A percentile compares a stretch with the other conserved stretches of the same genome.
phyloP scores from a whole-genome alignment of 106 monocot species.

The Hemerocallis citrina region DNA sequence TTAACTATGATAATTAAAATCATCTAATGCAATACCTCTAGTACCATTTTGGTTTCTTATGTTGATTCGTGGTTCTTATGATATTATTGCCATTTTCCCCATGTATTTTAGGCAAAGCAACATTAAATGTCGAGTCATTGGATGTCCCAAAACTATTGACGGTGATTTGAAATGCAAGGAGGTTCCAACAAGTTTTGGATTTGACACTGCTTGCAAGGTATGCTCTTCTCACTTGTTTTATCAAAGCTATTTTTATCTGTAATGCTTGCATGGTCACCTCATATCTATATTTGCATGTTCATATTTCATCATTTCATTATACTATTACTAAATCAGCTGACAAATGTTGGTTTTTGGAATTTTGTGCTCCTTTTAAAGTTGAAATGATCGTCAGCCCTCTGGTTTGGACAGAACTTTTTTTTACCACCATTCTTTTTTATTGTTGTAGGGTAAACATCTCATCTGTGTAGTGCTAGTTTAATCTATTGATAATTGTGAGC shows the following conservation, averaged over 20 bases:
- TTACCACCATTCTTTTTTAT: too few relatives aligned
- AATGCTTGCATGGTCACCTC: background rate
- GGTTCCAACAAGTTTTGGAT: constrained; percentile 98
- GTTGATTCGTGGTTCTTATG: background rate
- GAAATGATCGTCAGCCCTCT: too few relatives aligned
- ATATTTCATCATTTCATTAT: too few relatives aligned
- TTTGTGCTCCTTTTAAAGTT: too few relatives aligned
- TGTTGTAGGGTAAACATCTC: too few relatives aligned
- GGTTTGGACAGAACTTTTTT: too few relatives aligned
- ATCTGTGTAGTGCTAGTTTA: too few relatives aligned
- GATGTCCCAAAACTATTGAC: constrained; percentile 98
- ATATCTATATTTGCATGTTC: too few relatives aligned
- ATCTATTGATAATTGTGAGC: too few relatives aligned
- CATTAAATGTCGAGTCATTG: constrained; percentile 81
- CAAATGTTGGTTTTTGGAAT: too few relatives aligned
- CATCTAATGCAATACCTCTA: background rate
- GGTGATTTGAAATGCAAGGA: constrained; percentile 97
- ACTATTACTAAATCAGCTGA: too few relatives aligned
- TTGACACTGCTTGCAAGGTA: constrained; percentile 99
- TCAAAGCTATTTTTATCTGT: background rate
- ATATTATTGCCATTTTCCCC: constrained; percentile 3
- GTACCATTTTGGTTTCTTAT: background rate
- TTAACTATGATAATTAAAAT: background rate
- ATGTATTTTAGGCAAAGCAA: constrained; percentile 54
- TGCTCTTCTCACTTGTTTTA: background rate